Evolutionary conservation across 805 yeast species (phyloP), one percentile per base, ranked within the genome.

Genomic region (Tetrapisispora taiwanensis): DNA sequence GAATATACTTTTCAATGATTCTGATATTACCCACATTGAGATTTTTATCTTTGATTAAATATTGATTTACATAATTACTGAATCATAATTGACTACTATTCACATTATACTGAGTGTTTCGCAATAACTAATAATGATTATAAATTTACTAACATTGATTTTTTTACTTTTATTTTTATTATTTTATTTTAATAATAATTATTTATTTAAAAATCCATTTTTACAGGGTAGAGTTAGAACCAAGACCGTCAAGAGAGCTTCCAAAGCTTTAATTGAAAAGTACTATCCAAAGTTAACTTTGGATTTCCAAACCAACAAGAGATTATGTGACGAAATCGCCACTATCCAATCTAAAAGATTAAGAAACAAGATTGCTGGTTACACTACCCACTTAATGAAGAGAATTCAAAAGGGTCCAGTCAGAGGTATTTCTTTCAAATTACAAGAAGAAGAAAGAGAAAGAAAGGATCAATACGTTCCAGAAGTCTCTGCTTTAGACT

Each of bases 361-460:
- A 75, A 92, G 99, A 81, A 92, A 92, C 92, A 92, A 92, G 87
- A 94, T 92, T 68, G 98, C 99, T 72, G 99, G 99, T 74, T 92
- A 90, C 95, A 92, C 98, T 75, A 92, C 98, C 70, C 99, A 92
- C 77, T 83, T 92, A 75, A 94, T 92, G 98, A 92, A 87, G 82
- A 89, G 99, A 81, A 92, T 92, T 70, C 97, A 94, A 78, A 92
- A 90, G 82, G 99, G 99, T 72, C 99, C 99, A 79, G 99, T 92
- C 66, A 89, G 97, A 83, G 99, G 99, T 79, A 94, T 92, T 65
- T 92, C 99, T 66, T 92, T 92, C 95, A 94, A 94, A 76, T 86
- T 92, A 70, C 99, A 92, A 82, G 99, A 92, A 80, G 99, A 92
- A 79, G 99, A 92, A 84, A 90, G 98, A 83, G 99, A 92, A 81